A percentile compares a stretch with the other conserved stretches of the same genome.
phyloP scores from a whole-genome alignment of 2,329 filamentous ascomycete genomes.

The Bertia moriformis region DNA sequence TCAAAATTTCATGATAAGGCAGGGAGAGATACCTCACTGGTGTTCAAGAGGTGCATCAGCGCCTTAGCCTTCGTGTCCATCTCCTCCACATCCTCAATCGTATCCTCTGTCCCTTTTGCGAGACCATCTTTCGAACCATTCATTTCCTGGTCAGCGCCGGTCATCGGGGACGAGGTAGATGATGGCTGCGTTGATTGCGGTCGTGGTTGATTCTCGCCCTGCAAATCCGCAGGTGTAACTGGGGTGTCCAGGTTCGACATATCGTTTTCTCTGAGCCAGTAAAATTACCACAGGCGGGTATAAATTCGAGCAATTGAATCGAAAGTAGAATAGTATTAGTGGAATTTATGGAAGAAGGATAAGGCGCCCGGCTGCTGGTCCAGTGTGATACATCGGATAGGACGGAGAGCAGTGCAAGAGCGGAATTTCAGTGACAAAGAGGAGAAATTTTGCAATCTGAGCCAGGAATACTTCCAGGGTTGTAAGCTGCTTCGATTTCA shows the following conservation, averaged over 20 bases:
- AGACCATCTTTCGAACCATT: background rate
- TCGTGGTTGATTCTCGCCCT: background rate
- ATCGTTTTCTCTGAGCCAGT: background rate
- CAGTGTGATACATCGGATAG: background rate
- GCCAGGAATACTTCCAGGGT: background rate
- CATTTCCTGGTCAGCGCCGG: background rate
- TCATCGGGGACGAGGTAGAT: background rate
- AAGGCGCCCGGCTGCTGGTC: background rate
- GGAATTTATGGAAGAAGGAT: background rate
- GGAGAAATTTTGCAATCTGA: background rate
- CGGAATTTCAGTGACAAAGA: background rate
- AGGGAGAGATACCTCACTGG: slow-evolving; percentile 19
- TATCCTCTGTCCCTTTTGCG: background rate
- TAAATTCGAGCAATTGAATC: background rate
- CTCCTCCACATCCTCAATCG: slow-evolving; percentile 14
- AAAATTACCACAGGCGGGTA: background rate
- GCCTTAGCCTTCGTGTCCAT: slow-evolving; percentile 26
- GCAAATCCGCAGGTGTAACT: background rate
- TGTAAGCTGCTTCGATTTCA: too few species aligned
- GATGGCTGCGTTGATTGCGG: background rate
- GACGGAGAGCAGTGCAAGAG: background rate
- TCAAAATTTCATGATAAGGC: background rate
- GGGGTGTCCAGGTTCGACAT: background rate
- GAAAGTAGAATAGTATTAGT: background rate
- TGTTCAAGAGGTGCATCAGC: slow-evolving; percentile 25